A percentile compares a stretch with the other conserved stretches of the same genome.
Conservation (phyloP, 225 moss, liverwort and hornwort species). For the Pseudisothecium myosuroides region DNA sequence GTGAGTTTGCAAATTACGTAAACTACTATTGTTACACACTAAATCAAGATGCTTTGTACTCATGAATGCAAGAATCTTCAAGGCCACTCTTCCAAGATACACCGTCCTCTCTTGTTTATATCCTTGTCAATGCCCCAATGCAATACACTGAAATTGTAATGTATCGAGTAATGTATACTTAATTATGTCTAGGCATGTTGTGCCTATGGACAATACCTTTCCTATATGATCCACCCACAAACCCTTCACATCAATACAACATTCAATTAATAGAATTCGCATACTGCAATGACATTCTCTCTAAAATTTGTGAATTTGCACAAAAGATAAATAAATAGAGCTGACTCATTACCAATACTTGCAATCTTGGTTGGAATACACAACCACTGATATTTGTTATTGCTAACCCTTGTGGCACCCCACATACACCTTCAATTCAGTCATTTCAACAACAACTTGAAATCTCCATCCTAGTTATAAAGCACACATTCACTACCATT, state of each 20-base stretch:
- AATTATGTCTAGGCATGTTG: neutral
- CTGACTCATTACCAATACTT: neutral
- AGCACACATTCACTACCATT: neutral
- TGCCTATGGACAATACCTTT: neutral
- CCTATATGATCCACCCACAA: no score
- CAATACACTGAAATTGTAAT: neutral
- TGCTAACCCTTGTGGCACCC: rapidly evolving
- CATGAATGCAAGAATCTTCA: neutral
- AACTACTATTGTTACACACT: neutral
- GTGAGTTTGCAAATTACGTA: neutral
- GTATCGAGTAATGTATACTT: no score
- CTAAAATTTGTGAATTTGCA: neutral
- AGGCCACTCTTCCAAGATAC: rapidly evolving
- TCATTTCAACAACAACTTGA: neutral
- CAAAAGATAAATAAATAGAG: neutral
- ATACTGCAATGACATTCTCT: neutral
- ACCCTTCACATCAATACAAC: no score
- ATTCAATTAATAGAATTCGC: neutral
- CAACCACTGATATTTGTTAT: neutral
- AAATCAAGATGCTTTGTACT: neutral
- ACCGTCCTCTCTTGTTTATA: rapidly evolving
- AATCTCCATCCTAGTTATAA: neutral
- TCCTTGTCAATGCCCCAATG: neutral
- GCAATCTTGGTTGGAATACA: neutral
- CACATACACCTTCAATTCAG: neutral